Conservation (phyloP, 176 grass and related monocot genomes). For the Juncus inflexus region DNA sequence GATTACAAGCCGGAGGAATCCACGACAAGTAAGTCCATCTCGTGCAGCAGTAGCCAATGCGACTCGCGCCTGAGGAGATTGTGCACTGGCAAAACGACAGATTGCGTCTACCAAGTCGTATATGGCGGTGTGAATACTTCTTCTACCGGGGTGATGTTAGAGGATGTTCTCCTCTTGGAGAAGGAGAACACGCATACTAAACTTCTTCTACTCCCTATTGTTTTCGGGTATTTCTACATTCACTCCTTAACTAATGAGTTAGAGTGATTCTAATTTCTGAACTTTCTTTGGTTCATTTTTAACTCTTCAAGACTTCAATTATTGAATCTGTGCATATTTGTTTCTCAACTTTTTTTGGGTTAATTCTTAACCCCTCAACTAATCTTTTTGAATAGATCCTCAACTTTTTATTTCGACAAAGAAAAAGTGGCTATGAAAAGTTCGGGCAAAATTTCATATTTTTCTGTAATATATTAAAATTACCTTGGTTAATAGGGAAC, state of each 20-base stretch:
- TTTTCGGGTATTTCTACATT: conserved; percentile 36
- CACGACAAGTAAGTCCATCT: conserved; percentile 62
- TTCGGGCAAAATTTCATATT: neutral
- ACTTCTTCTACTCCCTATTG: conserved; percentile 20
- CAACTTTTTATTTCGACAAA: neutral
- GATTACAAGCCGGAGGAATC: conserved; percentile 50
- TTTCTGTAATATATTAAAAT: no score
- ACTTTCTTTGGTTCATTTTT: neutral
- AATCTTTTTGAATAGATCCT: no score
- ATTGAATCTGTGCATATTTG: neutral
- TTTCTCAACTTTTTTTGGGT: no score
- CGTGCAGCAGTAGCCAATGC: conserved; percentile 49
- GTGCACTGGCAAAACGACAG: conserved; percentile 31
- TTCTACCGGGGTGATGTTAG: conserved; percentile 39
- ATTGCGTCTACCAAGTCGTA: conserved; percentile 43
- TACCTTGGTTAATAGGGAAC: no score
- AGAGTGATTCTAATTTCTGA: neutral
- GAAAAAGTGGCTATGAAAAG: neutral
- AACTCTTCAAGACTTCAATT: neutral
- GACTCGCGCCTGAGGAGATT: conserved; percentile 5
- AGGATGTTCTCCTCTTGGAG: conserved; percentile 38
- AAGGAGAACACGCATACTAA: conserved; percentile 22
- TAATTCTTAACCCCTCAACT: neutral
- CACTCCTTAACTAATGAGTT: neutral
- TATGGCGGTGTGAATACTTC: conserved; percentile 43